Percentiles rank a stretch among this genome's conserved stretches.
Conservation (phyloP, 176 grass and related monocot genomes). For the Bonia amplexicaulis region DNA sequence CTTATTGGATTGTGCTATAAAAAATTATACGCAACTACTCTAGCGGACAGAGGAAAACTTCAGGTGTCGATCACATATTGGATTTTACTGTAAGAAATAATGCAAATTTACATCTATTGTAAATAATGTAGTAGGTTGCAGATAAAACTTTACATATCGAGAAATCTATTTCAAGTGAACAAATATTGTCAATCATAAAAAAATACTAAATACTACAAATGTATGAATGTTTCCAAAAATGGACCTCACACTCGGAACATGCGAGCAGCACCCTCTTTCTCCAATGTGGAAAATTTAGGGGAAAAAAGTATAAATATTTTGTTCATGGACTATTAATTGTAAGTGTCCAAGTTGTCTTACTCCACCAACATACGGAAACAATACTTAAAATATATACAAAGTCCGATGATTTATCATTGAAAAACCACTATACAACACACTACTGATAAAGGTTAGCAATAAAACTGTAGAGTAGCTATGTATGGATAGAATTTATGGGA, state of each 20-base stretch:
- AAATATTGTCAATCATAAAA: neutral
- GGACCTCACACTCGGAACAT: neutral
- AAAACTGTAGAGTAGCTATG: neutral
- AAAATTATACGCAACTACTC: neutral
- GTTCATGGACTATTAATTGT: neutral
- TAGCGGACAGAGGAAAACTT: neutral
- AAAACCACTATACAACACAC: neutral
- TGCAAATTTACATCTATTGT: neutral
- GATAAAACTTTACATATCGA: neutral
- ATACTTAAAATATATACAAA: neutral
- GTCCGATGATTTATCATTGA: neutral
- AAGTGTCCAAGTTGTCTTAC: neutral
- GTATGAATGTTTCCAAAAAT: neutral
- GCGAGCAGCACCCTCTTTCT: neutral
- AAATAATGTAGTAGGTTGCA: neutral
- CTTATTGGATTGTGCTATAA: neutral
- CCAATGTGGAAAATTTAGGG: neutral
- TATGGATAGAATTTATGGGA: neutral
- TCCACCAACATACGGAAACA: neutral
- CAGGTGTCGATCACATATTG: neutral
- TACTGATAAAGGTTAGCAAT: neutral
- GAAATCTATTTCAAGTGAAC: neutral
- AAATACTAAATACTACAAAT: neutral
- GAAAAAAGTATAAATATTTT: neutral
- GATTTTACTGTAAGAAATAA: neutral